Percentiles rank a stretch among this genome's conserved stretches.
Conservation (phyloP, 164 flowering plant species). For the Pachysandra terminalis region DNA sequence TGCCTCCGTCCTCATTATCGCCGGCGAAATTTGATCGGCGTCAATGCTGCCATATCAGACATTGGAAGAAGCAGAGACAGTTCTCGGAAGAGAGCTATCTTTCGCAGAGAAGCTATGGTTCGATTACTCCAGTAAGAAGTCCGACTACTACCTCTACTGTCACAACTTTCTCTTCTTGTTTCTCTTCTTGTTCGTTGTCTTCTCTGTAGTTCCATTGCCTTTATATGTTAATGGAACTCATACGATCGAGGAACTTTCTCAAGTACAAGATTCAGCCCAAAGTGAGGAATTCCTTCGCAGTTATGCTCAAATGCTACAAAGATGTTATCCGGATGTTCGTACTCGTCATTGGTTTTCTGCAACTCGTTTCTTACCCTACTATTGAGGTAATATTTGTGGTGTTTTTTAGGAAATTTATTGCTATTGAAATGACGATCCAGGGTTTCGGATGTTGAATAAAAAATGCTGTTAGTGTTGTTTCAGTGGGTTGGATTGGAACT, state of each 20-base stretch:
- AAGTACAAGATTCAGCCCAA: constrained; percentile 82
- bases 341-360: constrained; percentile 72
- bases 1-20: no score
- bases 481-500: constrained; percentile 72
- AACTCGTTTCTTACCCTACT: constrained; percentile 71
- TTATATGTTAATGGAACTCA: constrained; percentile 43
- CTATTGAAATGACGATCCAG: no score
- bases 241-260: constrained; percentile 27
- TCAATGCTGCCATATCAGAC: constrained; percentile 7
- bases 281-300: constrained; percentile 34
- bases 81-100: constrained; percentile 59
- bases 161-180: constrained; percentile 71
- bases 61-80: constrained; percentile 46
- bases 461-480: constrained; percentile 12
- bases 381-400: no score
- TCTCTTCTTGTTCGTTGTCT: constrained; percentile 69
- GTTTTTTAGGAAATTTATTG: no score
- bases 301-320: constrained; percentile 60
- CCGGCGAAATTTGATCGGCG: no score
- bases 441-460: background rate
- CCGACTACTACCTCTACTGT: constrained; percentile 67
- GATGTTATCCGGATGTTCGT: constrained; percentile 62
- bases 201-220: constrained; percentile 68
- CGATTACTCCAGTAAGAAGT: constrained; percentile 58
- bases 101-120: constrained; percentile 73